Conservation (phyloP, 139 green algal genomes). For the Picochlorum sp. region DNA sequence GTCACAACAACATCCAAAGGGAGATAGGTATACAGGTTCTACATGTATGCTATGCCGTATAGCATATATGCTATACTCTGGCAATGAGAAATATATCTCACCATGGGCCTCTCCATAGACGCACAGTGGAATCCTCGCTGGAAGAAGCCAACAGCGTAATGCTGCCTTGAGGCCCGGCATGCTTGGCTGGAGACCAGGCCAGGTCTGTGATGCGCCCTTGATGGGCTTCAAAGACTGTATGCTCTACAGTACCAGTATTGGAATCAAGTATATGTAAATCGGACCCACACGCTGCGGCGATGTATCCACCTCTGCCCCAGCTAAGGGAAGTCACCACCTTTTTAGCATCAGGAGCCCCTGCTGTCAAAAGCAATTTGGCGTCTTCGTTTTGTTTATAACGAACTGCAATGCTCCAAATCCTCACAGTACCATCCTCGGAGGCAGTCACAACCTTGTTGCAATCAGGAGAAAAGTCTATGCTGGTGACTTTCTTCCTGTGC, state of each 20-base stretch:
- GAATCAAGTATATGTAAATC: not conserved
- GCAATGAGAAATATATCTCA: not conserved
- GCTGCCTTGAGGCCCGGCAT: no score
- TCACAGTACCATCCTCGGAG: slow-evolving; percentile 18
- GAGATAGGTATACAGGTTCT: no score
- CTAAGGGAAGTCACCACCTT: not conserved
- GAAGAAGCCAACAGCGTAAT: not conserved
- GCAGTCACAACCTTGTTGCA: slow-evolving; percentile 17
- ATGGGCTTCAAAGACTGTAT: not conserved
- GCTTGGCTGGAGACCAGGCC: no score
- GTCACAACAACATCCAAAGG: no score
- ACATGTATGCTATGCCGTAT: no score
- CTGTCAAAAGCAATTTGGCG: slow-evolving; percentile 4
- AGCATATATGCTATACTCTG: not conserved
- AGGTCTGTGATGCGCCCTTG: not conserved
- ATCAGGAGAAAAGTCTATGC: slow-evolving; percentile 31
- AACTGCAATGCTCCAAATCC: slow-evolving; percentile 36
- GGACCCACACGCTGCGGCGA: not conserved
- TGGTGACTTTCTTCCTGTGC: not conserved
- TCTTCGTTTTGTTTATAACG: slow-evolving; percentile 22
- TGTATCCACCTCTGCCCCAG: not conserved
- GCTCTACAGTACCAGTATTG: not conserved
- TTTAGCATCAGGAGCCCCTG: not conserved
- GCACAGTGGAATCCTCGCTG: not conserved
- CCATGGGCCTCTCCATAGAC: not conserved